Base-by-base conservation (phyloP, 2,329 filamentous ascomycete species). In the Fusarium nisikadoi region DNA sequence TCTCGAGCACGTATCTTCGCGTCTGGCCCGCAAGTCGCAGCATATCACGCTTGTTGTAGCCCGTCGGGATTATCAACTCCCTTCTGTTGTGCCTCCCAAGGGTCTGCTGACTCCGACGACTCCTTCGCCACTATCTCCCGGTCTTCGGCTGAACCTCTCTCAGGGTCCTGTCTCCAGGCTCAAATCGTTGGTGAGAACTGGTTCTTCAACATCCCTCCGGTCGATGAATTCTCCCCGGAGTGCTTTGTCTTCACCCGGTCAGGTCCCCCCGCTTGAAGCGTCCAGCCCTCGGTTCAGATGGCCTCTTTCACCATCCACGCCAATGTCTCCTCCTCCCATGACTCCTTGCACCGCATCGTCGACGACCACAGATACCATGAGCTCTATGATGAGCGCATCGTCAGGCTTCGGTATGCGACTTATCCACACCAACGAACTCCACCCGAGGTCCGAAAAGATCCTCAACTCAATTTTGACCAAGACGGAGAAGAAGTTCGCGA, bases 31-130 rank as follows among this genome's bases (percentile, higher is more conserved):
- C 56, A 90, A 89, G 77, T 82, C 82, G 13, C 79, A 90, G 5
- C 85, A 88, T 74, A 81, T 91, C 57, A 89, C 87, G 23, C 84
- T 91, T 41, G 83, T 91, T 45, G 85, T 90, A 27, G 83, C 89
- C 47, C 84, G 86, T 42, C 85, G 86, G 49, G 87, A 89, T 63
- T 87, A 88, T 72, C 86, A 90, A 75, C 80, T 90, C 12, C 87
- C 86, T n/a, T 72, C 77, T 49, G 68, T 77, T 61, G 31, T 75
- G 49, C 70, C 76, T 25, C 70, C 79, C 19, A 62, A 71, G 31
- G 62, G 69, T 33, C 45, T 75, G 3, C 42, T 64, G 23, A 67
- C 72, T 14, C 80, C 79, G 14, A 76, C 78, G 8, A 77, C 80
- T 16, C 78, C 81, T 6, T 72, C 70, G 9, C 56, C 70, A 31